Conservation (phyloP, 2,329 filamentous ascomycete genomes). For the Capronia epimyces region DNA sequence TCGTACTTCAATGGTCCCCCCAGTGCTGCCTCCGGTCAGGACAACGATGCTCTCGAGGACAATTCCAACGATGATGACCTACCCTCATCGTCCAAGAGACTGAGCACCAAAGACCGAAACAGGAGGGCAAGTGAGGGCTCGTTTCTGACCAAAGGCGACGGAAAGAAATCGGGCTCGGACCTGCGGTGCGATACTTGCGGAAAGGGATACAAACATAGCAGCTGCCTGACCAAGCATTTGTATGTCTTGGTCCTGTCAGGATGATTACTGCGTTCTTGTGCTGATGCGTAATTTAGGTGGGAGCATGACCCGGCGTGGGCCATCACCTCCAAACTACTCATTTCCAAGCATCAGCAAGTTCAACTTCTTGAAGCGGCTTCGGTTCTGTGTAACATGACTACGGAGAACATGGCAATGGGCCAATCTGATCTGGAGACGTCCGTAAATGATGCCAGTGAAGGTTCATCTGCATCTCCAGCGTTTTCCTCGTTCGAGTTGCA, state of each 20-base stretch:
- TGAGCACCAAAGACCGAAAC: slow-evolving; percentile 50
- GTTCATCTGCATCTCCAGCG: slow-evolving; percentile 74
- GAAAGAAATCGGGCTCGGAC: slow-evolving; percentile 73
- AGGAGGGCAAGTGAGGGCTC: slow-evolving; percentile 79
- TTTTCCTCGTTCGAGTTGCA: slow-evolving; percentile 73
- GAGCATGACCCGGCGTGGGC: slow-evolving; percentile 99
- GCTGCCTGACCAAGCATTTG: slow-evolving; percentile 99
- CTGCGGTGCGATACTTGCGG: slow-evolving; percentile 96
- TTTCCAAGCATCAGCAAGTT: slow-evolving; percentile 99
- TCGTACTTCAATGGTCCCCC: slow-evolving; percentile 39
- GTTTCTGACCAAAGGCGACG: slow-evolving; percentile 70
- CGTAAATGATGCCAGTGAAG: slow-evolving; percentile 67
- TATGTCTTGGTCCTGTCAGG: slow-evolving; percentile 55
- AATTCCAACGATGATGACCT: slow-evolving; percentile 40
- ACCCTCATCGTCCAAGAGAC: slow-evolving; percentile 41
- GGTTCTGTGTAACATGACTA: slow-evolving; percentile 88
- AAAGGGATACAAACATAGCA: slow-evolving; percentile 99
- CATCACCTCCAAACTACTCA: slow-evolving; percentile 91
- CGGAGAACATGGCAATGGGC: slow-evolving; percentile 58
- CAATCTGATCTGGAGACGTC: slow-evolving; percentile 63
- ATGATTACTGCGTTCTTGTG: slow-evolving; percentile 28
- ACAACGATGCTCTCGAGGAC: slow-evolving; percentile 36
- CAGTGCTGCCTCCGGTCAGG: slow-evolving; percentile 29
- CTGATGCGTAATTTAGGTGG: slow-evolving; percentile 65
- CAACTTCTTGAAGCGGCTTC: slow-evolving; percentile 94